phyloP scores from a whole-genome alignment of 331 rosid species.

The Saraca asoca region DNA sequence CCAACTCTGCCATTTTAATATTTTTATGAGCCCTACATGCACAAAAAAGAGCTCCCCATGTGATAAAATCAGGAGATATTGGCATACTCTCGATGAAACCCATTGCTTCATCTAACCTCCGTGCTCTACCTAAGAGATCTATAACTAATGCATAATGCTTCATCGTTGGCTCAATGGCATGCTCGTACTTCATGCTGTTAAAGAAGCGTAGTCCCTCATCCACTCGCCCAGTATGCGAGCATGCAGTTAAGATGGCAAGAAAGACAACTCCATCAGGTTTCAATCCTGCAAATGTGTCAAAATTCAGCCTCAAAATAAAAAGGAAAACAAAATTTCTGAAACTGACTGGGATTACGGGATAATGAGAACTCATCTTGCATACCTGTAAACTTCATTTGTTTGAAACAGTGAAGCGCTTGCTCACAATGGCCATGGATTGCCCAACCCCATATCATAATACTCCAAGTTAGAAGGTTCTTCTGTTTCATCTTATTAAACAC shows the following conservation, averaged over 20 bases:
- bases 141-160: neutral
- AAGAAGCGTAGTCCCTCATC: neutral
- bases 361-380: neutral
- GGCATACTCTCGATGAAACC: constrained; percentile 32
- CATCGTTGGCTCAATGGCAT: constrained; percentile 3
- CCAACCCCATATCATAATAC: constrained; percentile 4
- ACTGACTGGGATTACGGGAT: neutral
- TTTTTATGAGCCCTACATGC: constrained; percentile 38
- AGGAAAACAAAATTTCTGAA: neutral
- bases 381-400: constrained; percentile 1
- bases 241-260: constrained; percentile 35
- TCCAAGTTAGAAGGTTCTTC: neutral
- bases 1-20: constrained; percentile 35
- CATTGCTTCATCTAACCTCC: constrained; percentile 11
- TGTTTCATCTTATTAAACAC: neutral
- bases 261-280: constrained; percentile 37
- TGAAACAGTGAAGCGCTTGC: neutral
- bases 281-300: constrained; percentile 25
- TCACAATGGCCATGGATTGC: neutral
- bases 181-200: neutral
- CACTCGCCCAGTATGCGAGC: constrained; percentile 32
- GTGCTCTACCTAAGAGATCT: neutral
- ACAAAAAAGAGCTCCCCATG: constrained; percentile 39
- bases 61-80: constrained; percentile 31
- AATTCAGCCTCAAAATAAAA: neutral